These are phyloP conservation scores for Dipodascus geniculatus DNA, from an alignment of 805 yeast species.

Conservation along the genomic window DNA sequence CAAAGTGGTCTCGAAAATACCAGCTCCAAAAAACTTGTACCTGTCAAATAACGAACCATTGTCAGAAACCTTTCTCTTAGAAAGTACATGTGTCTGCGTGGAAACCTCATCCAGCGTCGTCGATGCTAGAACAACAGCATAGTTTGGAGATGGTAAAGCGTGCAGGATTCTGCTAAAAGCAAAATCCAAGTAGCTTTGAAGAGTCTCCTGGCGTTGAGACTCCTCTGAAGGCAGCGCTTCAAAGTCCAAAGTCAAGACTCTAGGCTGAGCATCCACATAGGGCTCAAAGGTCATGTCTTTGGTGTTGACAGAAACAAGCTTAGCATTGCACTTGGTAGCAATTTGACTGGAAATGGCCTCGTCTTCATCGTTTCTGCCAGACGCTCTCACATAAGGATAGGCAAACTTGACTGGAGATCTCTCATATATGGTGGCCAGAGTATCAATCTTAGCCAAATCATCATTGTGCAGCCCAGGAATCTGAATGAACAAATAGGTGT, in stretches of 20 bases:
- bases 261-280: constrained; percentile 50
- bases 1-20: constrained; percentile 63
- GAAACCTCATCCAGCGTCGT: constrained; percentile 15
- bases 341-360: not conserved
- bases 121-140: constrained; percentile 24
- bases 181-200: constrained; percentile 17
- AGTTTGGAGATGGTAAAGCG: constrained; percentile 24
- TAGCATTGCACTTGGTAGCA: constrained; percentile 38
- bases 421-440: not conserved
- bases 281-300: constrained; percentile 35
- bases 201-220: constrained; percentile 16
- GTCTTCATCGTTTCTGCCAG: not conserved
- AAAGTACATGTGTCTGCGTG: not conserved
- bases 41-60: constrained; percentile 38
- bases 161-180: constrained; percentile 19
- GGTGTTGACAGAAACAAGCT: constrained; percentile 30
- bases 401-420: not conserved
- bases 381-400: not conserved
- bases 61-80: not conserved
- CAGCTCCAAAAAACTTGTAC: constrained; percentile 68
- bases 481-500: constrained; percentile 44
- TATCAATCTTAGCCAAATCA: constrained; percentile 23
- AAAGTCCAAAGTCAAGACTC: constrained; percentile 51
- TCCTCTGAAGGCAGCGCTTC: constrained; percentile 34
- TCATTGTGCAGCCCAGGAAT: constrained; percentile 40